These are phyloP conservation scores for Cryptococcus wingfieldii DNA, from an alignment of 1,284 basidiomycete genomes.

Conservation along the genomic window DNA sequence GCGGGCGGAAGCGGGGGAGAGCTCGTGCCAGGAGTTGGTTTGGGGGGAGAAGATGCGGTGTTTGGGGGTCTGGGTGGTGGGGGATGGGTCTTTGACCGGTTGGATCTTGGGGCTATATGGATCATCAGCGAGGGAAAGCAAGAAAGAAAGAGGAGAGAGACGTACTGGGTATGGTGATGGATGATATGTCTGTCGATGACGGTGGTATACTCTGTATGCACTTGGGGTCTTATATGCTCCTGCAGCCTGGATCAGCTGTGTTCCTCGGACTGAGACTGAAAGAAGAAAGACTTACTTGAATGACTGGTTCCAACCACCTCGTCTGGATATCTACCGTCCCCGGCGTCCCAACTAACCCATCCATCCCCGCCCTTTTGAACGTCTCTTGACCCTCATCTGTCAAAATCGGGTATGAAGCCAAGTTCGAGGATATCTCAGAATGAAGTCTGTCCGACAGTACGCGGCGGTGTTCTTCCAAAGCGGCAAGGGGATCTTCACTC, in stretches of 20 bases:
- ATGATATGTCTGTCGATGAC: slow-evolving; percentile 38
- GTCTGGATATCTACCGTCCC: slow-evolving; percentile 38
- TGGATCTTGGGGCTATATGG: slow-evolving; percentile 29
- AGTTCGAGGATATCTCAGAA: background rate
- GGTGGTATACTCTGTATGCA: slow-evolving; percentile 31
- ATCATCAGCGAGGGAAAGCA: background rate
- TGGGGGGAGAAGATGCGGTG: slow-evolving; percentile 37
- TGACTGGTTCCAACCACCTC: slow-evolving; percentile 34
- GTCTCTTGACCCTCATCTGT: slow-evolving; percentile 15
- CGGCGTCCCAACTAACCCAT: slow-evolving; percentile 14
- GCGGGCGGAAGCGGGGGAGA: slow-evolving; percentile 36
- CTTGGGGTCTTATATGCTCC: slow-evolving; percentile 33
- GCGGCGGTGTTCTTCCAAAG: background rate
- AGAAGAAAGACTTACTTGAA: slow-evolving; percentile 28
- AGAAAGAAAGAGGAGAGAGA: background rate
- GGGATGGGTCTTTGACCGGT: slow-evolving; percentile 39
- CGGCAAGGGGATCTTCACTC: background rate
- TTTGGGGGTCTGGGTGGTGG: slow-evolving; percentile 27
- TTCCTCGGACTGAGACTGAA: background rate
- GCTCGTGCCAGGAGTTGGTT: slow-evolving; percentile 39
- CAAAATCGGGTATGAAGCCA: background rate
- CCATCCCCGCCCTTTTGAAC: slow-evolving; percentile 27
- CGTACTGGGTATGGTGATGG: slow-evolving; percentile 41
- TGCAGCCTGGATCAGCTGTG: slow-evolving; percentile 8
- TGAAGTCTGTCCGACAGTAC: slow-evolving; percentile 14